Base-by-base conservation (phyloP, 805 yeast species). In the Starmerella geochares region DNA sequence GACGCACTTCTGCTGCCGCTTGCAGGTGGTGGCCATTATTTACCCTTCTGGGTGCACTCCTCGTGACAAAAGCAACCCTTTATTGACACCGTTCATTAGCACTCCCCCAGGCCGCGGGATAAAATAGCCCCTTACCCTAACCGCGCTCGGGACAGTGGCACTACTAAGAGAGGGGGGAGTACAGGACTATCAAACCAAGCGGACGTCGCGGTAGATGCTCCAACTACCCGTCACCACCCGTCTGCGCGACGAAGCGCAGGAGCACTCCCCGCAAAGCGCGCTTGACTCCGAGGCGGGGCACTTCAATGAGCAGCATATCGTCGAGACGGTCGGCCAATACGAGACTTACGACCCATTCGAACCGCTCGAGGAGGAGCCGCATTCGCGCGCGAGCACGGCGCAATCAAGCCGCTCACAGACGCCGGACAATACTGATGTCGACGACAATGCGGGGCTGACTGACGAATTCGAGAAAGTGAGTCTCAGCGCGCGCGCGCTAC, bases 361-460 rank as follows among this genome's bases (percentile, higher is more conserved):
- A 24, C 45, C 35, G 27, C 10, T 7, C 19, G 39, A 24, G 23
- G 27, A 21, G 17, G 40, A 33, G 39, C 41, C 16, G 35, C n/a
- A 13, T n/a, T 46, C 48, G 27, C 48, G 21, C n/a, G 29, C 49
- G 2, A 32, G 42, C 27, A 46, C 49, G 7, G 49, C 39, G 38
- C 44, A 36, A 20, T 38, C 49, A 6, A 46, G 49, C 38, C 44
- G 49, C 29, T 46, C 49, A 29, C 49, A 38, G 24, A 29, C 49
- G 8, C 49, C 49, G 23, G 33, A 27, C 16, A 40, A 40, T 19
- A 40, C 33, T n/a, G 44, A 40, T 8, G n/a, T 40, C 21, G 44
- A 28, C 25, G 36, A 23, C 20, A 28, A 23, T 16, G 27, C 27
- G 19, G 17, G 13, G 14, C 28, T 14, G n/a, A 6, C 20, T n/a